Evolutionary conservation across 495 filamentous ascomycete species (phyloP).

Genomic region (Chaetomidium leptoderma): DNA sequence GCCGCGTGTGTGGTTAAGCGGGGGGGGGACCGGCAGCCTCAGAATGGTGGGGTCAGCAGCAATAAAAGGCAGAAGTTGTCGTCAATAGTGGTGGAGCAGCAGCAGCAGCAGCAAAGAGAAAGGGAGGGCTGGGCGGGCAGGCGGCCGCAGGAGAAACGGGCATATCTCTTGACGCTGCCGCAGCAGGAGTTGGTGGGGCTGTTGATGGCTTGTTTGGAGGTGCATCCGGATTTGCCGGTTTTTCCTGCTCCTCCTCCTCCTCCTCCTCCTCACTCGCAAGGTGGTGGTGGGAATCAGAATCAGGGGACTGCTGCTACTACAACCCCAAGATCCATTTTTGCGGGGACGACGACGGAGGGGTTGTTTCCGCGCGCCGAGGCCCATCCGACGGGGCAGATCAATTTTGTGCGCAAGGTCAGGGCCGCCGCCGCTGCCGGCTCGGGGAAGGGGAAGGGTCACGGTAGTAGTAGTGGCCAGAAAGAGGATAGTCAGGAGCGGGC

Average conservation of each 20-base stretch:
- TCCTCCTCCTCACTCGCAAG: too few species aligned
- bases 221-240: conserved; percentile 43
- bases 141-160: conserved; percentile 35
- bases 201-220: conserved; percentile 28
- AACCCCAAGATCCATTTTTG: conserved; percentile 30
- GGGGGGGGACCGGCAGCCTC: conserved; percentile 40
- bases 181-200: conserved; percentile 35
- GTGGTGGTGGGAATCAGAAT: too few species aligned
- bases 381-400: conserved; percentile 36
- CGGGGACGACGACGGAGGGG: conserved; percentile 33
- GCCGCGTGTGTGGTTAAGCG: conserved; percentile 54
- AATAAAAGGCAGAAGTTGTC: conserved; percentile 35
- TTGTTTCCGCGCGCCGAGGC: conserved; percentile 38
- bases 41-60: too few species aligned
- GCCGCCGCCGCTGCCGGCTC: conserved; percentile 10
- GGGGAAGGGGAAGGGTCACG: conserved; percentile 2
- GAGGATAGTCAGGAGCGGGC: conserved; percentile 22
- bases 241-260: conserved; percentile 31
- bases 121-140: conserved; percentile 43
- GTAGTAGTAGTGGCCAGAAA: conserved; percentile 9
- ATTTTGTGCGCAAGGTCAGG: conserved; percentile 38
- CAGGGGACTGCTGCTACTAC: too few species aligned
- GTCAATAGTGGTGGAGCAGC: too few species aligned
- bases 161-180: conserved; percentile 37
- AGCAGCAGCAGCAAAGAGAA: conserved; percentile 2